Conservation (phyloP, 78 protist species). For the Dictyostelium firmibasis region DNA sequence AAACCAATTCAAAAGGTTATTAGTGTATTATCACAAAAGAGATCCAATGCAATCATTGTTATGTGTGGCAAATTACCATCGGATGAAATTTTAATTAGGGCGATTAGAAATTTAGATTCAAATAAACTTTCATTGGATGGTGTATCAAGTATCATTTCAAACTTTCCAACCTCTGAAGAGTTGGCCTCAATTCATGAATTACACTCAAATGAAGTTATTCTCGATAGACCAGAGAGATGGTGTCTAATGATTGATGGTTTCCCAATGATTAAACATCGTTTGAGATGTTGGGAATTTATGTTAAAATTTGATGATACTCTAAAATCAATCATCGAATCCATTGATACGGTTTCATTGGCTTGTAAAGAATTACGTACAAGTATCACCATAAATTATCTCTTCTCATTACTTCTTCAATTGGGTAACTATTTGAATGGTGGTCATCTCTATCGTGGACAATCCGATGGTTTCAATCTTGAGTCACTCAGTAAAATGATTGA, state of each 20-base stretch:
- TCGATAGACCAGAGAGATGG: constrained; percentile 79
- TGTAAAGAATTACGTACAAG: constrained; percentile 46
- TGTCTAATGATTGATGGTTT: constrained; percentile 73
- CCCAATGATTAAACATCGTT: constrained; percentile 61
- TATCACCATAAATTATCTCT: not conserved
- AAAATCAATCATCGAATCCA: not conserved
- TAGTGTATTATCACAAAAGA: constrained; percentile 44
- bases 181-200: constrained; percentile 59
- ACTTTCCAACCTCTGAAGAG: constrained; percentile 49
- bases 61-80: constrained; percentile 58
- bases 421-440: constrained; percentile 80
- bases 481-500: constrained; percentile 52
- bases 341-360: constrained; percentile 28
- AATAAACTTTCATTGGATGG: constrained; percentile 25
- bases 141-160: not conserved
- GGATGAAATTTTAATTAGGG: constrained; percentile 48
- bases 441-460: constrained; percentile 65
- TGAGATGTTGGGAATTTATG: constrained; percentile 69
- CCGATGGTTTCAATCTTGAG: constrained; percentile 75
- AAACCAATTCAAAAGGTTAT: constrained; percentile 71
- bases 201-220: not conserved
- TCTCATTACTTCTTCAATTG: constrained; percentile 19
- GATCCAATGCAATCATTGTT: constrained; percentile 63
- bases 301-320: constrained; percentile 33
- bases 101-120: constrained; percentile 39